Evolutionary conservation across 257 asterid genomes (phyloP).

Genomic region (Scutellaria minor): DNA sequence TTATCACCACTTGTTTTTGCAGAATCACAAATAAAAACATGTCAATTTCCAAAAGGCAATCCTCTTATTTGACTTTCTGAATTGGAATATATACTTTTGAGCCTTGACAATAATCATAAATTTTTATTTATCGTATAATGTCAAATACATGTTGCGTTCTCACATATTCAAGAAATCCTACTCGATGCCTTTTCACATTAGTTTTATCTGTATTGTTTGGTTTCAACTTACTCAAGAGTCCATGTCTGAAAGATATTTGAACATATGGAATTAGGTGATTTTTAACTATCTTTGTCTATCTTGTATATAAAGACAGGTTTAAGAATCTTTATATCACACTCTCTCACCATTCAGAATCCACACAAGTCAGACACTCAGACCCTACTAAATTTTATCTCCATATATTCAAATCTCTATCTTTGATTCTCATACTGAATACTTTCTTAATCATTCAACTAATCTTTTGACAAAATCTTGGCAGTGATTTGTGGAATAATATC

Average conservation of each 20-base stretch:
- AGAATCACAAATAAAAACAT: too few relatives aligned
- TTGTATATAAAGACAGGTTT: slow-evolving; percentile 7
- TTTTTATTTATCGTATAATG: too few relatives aligned
- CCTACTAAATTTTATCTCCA: background rate
- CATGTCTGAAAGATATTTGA: background rate
- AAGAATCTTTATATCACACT: slow-evolving; percentile 20
- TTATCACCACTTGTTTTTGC: too few relatives aligned
- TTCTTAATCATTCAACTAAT: background rate
- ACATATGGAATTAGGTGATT: background rate
- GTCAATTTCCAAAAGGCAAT: too few relatives aligned
- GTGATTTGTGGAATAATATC: background rate
- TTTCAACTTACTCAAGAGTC: too few relatives aligned
- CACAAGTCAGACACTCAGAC: background rate
- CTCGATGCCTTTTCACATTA: too few relatives aligned
- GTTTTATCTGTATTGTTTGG: too few relatives aligned
- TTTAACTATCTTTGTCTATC: background rate
- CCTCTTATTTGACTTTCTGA: too few relatives aligned
- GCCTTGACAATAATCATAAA: too few relatives aligned
- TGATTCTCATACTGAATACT: background rate
- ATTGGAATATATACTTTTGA: background rate
- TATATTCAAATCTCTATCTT: background rate
- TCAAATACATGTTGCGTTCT: too few relatives aligned
- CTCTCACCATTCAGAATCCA: slow-evolving; percentile 26
- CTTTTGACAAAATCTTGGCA: background rate
- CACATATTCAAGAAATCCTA: too few relatives aligned